Evolutionary conservation across 331 rosid genomes (phyloP).

Genomic region (Acacia pycnantha): DNA sequence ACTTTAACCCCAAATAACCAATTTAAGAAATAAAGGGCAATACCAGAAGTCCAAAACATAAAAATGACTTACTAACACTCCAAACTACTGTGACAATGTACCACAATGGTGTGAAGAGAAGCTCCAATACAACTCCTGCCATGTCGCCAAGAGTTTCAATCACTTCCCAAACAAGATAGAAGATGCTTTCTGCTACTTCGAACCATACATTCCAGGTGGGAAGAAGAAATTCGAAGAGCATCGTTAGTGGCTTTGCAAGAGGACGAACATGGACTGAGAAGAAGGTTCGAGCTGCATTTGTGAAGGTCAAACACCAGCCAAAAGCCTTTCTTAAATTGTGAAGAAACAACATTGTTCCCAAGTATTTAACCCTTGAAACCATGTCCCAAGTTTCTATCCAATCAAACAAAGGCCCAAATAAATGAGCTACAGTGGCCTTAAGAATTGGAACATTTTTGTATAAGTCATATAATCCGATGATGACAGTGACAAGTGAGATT

Average conservation of each 20-base stretch:
- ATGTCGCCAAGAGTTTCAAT: constrained; percentile 47
- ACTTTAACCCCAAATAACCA: not conserved
- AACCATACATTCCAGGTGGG: constrained; percentile 58
- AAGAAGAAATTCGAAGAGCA: constrained; percentile 61
- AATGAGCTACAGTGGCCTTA: constrained; percentile 86
- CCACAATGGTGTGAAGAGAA: constrained; percentile 69
- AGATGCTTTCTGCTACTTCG: constrained; percentile 49
- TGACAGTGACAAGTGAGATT: constrained; percentile 81
- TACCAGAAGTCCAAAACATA: constrained; percentile 20
- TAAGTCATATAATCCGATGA: constrained; percentile 88
- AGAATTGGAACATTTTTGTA: constrained; percentile 97
- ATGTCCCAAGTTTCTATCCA: constrained; percentile 98
- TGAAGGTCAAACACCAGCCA: constrained; percentile 69
- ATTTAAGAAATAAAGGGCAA: not conserved
- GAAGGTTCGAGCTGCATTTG: constrained; percentile 58
- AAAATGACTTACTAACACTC: constrained; percentile 67
- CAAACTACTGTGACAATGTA: constrained; percentile 45
- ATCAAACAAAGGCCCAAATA: constrained; percentile 87
- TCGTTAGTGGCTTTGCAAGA: constrained; percentile 52
- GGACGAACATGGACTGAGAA: constrained; percentile 76
- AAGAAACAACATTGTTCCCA: constrained; percentile 95
- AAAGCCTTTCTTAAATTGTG: constrained; percentile 83
- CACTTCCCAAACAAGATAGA: constrained; percentile 57
- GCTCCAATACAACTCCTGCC: constrained; percentile 59
- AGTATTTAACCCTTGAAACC: constrained; percentile 88